Conservation (phyloP, 2,329 filamentous ascomycete genomes). For the Dactylellina parvicollis region DNA sequence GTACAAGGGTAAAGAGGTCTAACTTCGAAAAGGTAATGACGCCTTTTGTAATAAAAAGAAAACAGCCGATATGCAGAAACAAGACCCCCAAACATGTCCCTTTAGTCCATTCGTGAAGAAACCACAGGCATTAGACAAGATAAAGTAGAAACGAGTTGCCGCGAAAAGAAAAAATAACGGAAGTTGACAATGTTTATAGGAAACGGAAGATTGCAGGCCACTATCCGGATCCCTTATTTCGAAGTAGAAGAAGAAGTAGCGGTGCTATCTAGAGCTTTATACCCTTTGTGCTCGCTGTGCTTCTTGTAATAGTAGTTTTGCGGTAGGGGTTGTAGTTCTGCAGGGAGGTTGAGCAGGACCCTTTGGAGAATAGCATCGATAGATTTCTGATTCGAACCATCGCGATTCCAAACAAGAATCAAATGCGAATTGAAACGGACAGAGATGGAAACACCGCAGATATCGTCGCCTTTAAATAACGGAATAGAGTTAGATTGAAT, state of each 20-base stretch:
- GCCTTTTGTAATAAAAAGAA: not conserved
- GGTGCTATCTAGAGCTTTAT: constrained; percentile 65
- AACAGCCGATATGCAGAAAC: not conserved
- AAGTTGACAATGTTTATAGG: not conserved
- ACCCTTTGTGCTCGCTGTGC: constrained; percentile 87
- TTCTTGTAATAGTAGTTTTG: constrained; percentile 78
- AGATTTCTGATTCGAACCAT: constrained; percentile 80
- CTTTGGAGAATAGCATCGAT: constrained; percentile 77
- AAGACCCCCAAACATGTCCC: not conserved
- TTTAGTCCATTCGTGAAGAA: not conserved
- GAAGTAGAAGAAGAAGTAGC: not conserved
- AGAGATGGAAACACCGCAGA: constrained; percentile 87
- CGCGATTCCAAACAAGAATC: constrained; percentile 92
- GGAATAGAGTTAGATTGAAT: not conserved
- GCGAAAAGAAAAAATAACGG: not conserved
- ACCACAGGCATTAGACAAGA: not conserved
- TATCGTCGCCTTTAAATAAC: constrained; percentile 73
- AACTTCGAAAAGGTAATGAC: not conserved
- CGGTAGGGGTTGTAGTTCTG: constrained; percentile 75
- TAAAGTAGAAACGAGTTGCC: not conserved
- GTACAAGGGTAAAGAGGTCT: constrained; percentile 12
- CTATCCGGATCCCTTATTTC: constrained; percentile 1
- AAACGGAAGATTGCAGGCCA: too few species aligned
- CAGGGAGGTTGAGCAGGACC: constrained; percentile 77
- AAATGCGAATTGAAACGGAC: constrained; percentile 89